phyloP scores from a whole-genome alignment of 805 yeast genomes.

The Starmerella ratchasimensis region DNA sequence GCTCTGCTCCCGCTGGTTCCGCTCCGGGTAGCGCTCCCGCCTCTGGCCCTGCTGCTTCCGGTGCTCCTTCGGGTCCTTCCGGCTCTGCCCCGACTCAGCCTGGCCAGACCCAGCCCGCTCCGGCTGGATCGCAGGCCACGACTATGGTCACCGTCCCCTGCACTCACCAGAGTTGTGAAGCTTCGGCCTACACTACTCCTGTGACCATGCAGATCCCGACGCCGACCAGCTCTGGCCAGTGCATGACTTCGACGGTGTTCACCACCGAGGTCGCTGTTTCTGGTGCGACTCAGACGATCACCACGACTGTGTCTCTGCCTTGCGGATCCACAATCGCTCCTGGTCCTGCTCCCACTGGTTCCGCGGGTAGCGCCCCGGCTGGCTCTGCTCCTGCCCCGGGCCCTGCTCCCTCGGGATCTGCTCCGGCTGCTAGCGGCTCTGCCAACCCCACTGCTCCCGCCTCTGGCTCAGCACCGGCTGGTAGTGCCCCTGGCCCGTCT shows the following conservation, averaged over 20 bases:
- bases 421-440: too few relatives aligned
- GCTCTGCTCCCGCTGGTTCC: neutral
- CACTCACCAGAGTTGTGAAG: slow-evolving; percentile 8
- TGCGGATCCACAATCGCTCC: slow-evolving; percentile 4
- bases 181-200: slow-evolving; percentile 8
- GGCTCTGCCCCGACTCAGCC: neutral
- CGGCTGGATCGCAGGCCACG: neutral
- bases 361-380: too few relatives aligned
- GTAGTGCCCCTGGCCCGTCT: neutral
- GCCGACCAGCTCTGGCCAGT: slow-evolving; percentile 4
- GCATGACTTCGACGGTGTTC: slow-evolving; percentile 4
- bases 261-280: slow-evolving; percentile 1
- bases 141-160: slow-evolving; percentile 16
- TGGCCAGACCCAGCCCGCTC: too few relatives aligned
- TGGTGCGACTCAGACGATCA: neutral
- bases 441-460: neutral
- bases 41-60: neutral
- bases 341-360: too few relatives aligned
- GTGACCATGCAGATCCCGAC: slow-evolving; percentile 6
- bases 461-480: neutral
- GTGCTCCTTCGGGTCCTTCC: neutral
- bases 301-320: neutral
- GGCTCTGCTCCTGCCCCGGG: too few relatives aligned
- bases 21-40: neutral
- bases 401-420: too few relatives aligned